Evolutionary conservation across 257 asterid genomes (phyloP).

Genomic region (Solanum pennellii): DNA sequence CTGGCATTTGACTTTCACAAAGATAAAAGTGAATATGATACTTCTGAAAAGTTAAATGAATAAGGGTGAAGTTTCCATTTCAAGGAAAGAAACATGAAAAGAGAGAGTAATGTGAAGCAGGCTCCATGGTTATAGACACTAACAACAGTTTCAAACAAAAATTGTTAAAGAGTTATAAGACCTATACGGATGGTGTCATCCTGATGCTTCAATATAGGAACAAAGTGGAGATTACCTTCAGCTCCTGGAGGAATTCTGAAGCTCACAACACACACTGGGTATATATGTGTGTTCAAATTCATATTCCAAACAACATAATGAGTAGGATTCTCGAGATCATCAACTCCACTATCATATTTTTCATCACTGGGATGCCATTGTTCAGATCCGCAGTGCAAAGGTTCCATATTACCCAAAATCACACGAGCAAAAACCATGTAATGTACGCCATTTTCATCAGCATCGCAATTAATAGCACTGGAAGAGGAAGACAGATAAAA

Average conservation of each 20-base stretch:
- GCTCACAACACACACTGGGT: slow-evolving; percentile 70
- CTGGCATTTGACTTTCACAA: background rate
- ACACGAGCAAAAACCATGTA: slow-evolving; percentile 50
- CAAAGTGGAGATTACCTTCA: slow-evolving; percentile 30
- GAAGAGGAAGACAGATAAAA: background rate
- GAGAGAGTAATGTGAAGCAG: background rate
- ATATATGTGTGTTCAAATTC: slow-evolving; percentile 70
- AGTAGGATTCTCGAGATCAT: slow-evolving; percentile 57
- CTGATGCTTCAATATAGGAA: background rate
- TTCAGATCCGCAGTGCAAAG: slow-evolving; percentile 48
- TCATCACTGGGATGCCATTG: slow-evolving; percentile 84
- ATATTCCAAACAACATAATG: slow-evolving; percentile 71
- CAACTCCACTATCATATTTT: slow-evolving; percentile 85
- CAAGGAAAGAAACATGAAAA: background rate
- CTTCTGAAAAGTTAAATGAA: background rate
- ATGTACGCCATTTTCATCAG: slow-evolving; percentile 71
- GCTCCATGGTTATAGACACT: background rate
- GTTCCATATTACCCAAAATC: slow-evolving; percentile 63
- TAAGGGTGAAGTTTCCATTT: background rate
- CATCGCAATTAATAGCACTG: slow-evolving; percentile 30
- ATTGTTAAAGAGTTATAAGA: background rate
- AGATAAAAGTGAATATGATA: background rate
- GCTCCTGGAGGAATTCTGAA: slow-evolving; percentile 58
- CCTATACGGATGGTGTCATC: background rate
- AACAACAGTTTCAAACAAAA: background rate